A percentile compares a stretch with the other conserved stretches of the same genome.
Evolutionary conservation across 345 rosid genomes (phyloP).

Genomic region (Turnera subulata): DNA sequence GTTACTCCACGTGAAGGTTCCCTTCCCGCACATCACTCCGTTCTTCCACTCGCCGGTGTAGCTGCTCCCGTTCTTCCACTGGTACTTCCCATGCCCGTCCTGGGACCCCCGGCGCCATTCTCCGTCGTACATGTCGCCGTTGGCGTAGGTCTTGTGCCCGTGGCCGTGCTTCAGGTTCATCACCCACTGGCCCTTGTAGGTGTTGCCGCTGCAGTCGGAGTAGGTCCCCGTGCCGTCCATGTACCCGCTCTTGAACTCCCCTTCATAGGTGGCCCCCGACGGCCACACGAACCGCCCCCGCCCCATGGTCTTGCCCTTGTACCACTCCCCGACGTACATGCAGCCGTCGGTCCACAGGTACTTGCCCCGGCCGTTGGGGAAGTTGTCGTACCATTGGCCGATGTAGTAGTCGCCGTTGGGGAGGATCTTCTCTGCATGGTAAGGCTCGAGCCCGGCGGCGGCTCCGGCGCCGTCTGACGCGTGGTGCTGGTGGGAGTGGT

Average conservation of each 20-base stretch:
- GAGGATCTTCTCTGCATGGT: slow-evolving; percentile 61
- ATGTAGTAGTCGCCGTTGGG: slow-evolving; percentile 85
- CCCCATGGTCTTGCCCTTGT: slow-evolving; percentile 76
- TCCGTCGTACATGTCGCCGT: slow-evolving; percentile 83
- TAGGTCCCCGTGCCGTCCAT: slow-evolving; percentile 88
- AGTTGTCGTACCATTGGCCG: slow-evolving; percentile 80
- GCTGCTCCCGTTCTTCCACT: slow-evolving; percentile 55
- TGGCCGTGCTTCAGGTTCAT: slow-evolving; percentile 90
- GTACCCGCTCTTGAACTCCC: slow-evolving; percentile 84
- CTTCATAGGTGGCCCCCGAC: slow-evolving; percentile 79
- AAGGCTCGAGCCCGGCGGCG: slow-evolving; percentile 29
- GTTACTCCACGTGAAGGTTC: slow-evolving; percentile 62
- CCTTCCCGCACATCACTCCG: slow-evolving; percentile 61
- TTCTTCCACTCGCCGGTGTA: slow-evolving; percentile 80
- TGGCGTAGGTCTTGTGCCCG: slow-evolving; percentile 51
- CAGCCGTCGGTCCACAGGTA: slow-evolving; percentile 93
- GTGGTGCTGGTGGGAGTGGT: too few relatives aligned
- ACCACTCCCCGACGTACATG: slow-evolving; percentile 85
- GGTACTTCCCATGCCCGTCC: slow-evolving; percentile 76
- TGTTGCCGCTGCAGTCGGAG: slow-evolving; percentile 51
- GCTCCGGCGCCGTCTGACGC: too few relatives aligned
- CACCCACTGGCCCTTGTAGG: slow-evolving; percentile 77
- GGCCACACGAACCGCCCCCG: slow-evolving; percentile 90
- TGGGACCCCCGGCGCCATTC: slow-evolving; percentile 82
- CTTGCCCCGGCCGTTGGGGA: slow-evolving; percentile 83